Conservation (phyloP, 306 rosid species). For the Trichosanthes truncata region DNA sequence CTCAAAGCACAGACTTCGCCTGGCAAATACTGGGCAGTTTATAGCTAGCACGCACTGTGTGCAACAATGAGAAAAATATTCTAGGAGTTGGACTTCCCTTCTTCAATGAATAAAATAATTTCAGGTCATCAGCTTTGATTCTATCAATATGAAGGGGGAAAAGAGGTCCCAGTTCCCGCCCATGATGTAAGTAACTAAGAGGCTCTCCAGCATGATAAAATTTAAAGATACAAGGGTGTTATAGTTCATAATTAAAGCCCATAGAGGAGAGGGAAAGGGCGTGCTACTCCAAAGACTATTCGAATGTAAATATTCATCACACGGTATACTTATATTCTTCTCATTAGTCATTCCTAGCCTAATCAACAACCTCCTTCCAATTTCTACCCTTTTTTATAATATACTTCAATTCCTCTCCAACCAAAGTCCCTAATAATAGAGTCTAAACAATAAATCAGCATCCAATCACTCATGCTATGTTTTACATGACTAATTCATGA, state of each 20-base stretch:
- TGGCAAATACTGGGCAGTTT: not conserved
- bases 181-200: not conserved
- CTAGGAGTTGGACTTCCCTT: not conserved
- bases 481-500: not conserved
- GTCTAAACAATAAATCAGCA: not conserved
- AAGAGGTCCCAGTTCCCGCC: not conserved
- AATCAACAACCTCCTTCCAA: not conserved
- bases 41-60: not conserved
- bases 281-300: not conserved
- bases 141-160: not conserved
- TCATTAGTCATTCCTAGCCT: not conserved
- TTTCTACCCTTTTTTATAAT: not conserved
- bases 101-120: not conserved
- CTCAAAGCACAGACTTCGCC: not conserved
- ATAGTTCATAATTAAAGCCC: not conserved
- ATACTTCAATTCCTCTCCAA: not conserved
- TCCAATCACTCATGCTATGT: not conserved
- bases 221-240: not conserved
- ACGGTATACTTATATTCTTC: not conserved
- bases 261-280: not conserved
- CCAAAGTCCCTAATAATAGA: not conserved
- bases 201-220: not conserved
- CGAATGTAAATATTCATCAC: not conserved
- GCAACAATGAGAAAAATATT: not conserved
- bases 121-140: not conserved